phyloP scores from a whole-genome alignment of 441 rosid species.

The Adansonia gregorii region DNA sequence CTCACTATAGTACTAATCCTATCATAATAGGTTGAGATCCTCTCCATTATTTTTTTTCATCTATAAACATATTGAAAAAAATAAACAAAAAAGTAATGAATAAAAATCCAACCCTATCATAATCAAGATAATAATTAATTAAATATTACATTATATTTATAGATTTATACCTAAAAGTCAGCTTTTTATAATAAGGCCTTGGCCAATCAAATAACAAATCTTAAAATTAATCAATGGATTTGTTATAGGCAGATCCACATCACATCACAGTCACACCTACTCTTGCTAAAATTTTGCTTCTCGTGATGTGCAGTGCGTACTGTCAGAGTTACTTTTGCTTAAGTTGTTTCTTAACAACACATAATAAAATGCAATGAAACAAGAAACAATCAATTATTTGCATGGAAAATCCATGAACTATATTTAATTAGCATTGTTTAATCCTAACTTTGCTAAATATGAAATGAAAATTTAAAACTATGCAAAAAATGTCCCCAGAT shows the following conservation, averaged over 20 bases:
- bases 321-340: constrained; percentile 38
- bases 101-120: too few species aligned
- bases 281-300: constrained; percentile 23
- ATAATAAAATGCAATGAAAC: constrained; percentile 13
- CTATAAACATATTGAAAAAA: too few species aligned
- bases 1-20: too few species aligned
- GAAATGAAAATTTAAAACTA: background rate
- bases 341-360: constrained; percentile 12
- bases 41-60: too few species aligned
- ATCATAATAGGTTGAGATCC: too few species aligned
- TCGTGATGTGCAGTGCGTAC: constrained; percentile 44
- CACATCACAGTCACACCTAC: too few species aligned
- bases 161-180: constrained; percentile 19
- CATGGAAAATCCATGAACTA: constrained; percentile 20
- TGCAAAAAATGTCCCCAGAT: background rate
- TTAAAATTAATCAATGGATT: background rate
- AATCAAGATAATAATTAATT: background rate
- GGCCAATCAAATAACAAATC: constrained; percentile 1
- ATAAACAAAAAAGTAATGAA: too few species aligned
- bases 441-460: background rate
- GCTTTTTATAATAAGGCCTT: constrained; percentile 19
- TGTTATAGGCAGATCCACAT: background rate
- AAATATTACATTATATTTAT: background rate
- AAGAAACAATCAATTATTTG: constrained; percentile 22
- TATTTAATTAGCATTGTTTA: background rate